Percentiles rank a stretch among this genome's conserved stretches.
phyloP scores from a whole-genome alignment of 1,284 basidiomycete genomes.

The Cutaneotrichosporon cavernicola region DNA sequence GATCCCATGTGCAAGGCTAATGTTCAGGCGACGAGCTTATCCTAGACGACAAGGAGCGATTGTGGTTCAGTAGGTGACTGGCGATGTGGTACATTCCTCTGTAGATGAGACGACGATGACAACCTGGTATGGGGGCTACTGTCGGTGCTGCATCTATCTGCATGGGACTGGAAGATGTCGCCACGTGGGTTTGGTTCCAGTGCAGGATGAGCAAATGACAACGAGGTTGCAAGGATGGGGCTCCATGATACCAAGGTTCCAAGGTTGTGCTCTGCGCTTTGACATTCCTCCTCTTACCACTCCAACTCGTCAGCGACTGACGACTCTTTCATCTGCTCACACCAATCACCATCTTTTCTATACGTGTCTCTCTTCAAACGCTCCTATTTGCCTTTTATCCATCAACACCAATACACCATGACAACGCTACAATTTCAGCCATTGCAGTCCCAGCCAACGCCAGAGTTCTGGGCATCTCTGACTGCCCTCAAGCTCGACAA shows the following conservation, averaged over 20 bases:
- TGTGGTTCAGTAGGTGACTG: background rate
- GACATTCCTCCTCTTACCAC: background rate
- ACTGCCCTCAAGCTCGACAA: conserved; percentile 87
- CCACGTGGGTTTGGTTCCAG: background rate
- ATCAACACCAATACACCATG: conserved; percentile 30
- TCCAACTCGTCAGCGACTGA: background rate
- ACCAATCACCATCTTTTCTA: background rate
- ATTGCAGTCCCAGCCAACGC: conserved; percentile 79
- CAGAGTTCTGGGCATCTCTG: conserved; percentile 90
- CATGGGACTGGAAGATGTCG: too few relatives aligned
- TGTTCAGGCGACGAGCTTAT: conserved; percentile 24
- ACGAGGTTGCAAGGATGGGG: background rate
- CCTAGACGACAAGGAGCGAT: conserved; percentile 6
- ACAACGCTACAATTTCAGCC: conserved; percentile 75
- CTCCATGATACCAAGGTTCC: background rate
- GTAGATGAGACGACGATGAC: background rate
- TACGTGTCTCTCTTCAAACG: background rate
- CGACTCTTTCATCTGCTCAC: background rate
- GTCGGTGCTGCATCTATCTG: too few relatives aligned
- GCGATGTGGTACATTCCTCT: background rate
- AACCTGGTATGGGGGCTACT: background rate
- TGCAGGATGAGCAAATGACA: background rate
- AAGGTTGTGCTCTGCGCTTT: background rate
- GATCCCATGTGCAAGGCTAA: conserved; percentile 1
- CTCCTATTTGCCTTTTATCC: background rate